Base-by-base conservation (phyloP, 2,329 filamentous ascomycete species). In the Verticillium alfalfae region DNA sequence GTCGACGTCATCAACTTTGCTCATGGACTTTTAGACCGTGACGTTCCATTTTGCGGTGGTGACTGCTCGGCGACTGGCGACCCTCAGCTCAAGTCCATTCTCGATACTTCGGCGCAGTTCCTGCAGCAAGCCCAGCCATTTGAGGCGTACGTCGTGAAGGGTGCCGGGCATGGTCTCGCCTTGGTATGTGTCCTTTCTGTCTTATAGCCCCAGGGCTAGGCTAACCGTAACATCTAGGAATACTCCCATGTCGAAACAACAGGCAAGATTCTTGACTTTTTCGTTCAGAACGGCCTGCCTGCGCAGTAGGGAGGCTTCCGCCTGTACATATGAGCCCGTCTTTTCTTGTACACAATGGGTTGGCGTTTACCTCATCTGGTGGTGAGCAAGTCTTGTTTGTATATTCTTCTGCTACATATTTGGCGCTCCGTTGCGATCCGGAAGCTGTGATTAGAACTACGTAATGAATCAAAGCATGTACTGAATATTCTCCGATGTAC, bases 21-120 rank as follows among this genome's bases (percentile, higher is more conserved):
- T 37, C n/a, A 64, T 45, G 36, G 5, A 16, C 45, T 12, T 38
- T 31, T 15, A 80, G 78, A 78, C 22, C 70, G 71, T 13, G 81
- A 87, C 57, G 62, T 82, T 12, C 80, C 83, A 6, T 89, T 85
- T 71, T 89, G 87, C 63, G 87, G 86, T 3, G 84, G 85, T 34
- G 81, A 88, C 70, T 89, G 86, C 73, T 68, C 75, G 3, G 75
- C 72, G 22, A 83, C 79, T 0, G 75, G 73, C 15, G 66, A 71
- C 49, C 70, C 77, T 1, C 67, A 72, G 7, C 66, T 73, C 60
- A 66, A 71, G 1, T 78, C 75, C 34, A 77, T 85, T 54, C 79
- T 82, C 1, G 79, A 76, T 12, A 69, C 70, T 26, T 80, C 79
- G 0, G 69, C 66, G 58, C 58, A 64, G 54, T 72, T 72, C 36